A percentile compares a stretch with the other conserved stretches of the same genome.
Conservation (phyloP, 306 rosid genomes). For the Myrica gale region DNA sequence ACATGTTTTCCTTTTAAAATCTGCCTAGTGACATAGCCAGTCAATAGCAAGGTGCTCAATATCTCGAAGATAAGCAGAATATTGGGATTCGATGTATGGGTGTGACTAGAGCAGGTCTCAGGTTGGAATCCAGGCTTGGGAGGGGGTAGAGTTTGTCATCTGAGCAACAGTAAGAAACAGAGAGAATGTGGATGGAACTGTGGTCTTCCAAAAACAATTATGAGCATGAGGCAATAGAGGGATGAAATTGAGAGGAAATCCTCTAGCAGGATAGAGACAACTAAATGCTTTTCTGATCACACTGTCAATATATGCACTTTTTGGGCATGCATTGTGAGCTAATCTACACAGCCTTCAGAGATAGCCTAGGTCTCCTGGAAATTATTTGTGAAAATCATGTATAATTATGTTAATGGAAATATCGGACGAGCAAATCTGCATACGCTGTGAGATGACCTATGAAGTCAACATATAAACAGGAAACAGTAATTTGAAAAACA, state of each 20-base stretch:
- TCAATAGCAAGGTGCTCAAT: too few species aligned
- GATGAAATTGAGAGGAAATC: background rate
- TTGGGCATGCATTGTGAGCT: background rate
- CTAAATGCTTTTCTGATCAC: background rate
- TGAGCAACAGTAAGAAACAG: too few species aligned
- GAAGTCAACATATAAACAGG: background rate
- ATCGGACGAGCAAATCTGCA: constrained; percentile 10
- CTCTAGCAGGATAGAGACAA: background rate
- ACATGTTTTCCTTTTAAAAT: too few species aligned
- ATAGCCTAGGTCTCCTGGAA: background rate
- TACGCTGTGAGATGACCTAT: background rate
- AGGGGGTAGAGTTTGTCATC: too few species aligned
- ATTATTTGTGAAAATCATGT: background rate
- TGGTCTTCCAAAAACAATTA: too few species aligned
- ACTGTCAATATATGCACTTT: background rate
- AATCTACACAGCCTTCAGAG: background rate
- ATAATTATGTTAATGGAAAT: background rate
- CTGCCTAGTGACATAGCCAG: too few species aligned
- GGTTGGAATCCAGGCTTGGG: too few species aligned
- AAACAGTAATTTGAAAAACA: constrained; percentile 6
- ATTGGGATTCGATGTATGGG: too few species aligned
- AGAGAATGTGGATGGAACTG: too few species aligned
- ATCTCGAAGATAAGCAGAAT: too few species aligned
- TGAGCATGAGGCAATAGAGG: too few species aligned
- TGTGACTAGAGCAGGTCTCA: too few species aligned